Evolutionary conservation across 2,329 filamentous ascomycete genomes (phyloP).

Genomic region (Arachnomyces sp.): DNA sequence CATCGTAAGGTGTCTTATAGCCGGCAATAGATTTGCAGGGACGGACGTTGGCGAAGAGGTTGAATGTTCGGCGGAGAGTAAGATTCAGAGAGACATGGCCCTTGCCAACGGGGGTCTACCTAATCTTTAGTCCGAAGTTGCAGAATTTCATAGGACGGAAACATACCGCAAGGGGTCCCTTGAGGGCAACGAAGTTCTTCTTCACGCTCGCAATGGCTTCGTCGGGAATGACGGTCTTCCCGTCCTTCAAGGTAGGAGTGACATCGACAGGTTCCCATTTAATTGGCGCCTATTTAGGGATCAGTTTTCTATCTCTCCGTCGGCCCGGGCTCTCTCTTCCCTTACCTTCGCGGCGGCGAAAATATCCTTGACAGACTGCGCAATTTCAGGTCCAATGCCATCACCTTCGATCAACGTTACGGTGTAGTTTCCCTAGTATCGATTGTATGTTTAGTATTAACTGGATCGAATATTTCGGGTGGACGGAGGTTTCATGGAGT

Average conservation of each 20-base stretch:
- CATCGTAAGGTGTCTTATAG: slow-evolving; percentile 97
- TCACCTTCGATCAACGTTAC: slow-evolving; percentile 98
- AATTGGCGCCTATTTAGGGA: slow-evolving; percentile 62
- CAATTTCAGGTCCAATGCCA: slow-evolving; percentile 96
- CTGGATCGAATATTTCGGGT: slow-evolving; percentile 1
- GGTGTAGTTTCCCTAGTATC: slow-evolving; percentile 74
- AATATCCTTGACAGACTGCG: slow-evolving; percentile 97
- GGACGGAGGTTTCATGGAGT: too few relatives aligned
- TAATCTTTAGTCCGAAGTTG: slow-evolving; percentile 18
- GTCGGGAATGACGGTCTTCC: slow-evolving; percentile 90
- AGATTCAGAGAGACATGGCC: slow-evolving; percentile 98
- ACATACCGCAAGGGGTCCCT: slow-evolving; percentile 89
- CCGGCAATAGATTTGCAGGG: slow-evolving; percentile 94
- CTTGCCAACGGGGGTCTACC: slow-evolving; percentile 87
- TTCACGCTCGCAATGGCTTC: slow-evolving; percentile 87
- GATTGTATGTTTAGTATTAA: slow-evolving; percentile 13
- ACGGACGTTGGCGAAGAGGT: slow-evolving; percentile 98
- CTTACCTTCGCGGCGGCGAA: slow-evolving; percentile 86
- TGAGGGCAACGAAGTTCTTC: slow-evolving; percentile 94
- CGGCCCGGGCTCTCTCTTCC: slow-evolving; percentile 10
- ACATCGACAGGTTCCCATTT: slow-evolving; percentile 97
- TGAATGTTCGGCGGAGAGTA: slow-evolving; percentile 96
- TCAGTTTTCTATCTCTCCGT: slow-evolving; percentile 20
- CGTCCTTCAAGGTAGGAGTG: slow-evolving; percentile 84
- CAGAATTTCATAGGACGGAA: slow-evolving; percentile 4